Evolutionary conservation across 805 yeast species (phyloP).

Genomic region (Candida glaebosa): DNA sequence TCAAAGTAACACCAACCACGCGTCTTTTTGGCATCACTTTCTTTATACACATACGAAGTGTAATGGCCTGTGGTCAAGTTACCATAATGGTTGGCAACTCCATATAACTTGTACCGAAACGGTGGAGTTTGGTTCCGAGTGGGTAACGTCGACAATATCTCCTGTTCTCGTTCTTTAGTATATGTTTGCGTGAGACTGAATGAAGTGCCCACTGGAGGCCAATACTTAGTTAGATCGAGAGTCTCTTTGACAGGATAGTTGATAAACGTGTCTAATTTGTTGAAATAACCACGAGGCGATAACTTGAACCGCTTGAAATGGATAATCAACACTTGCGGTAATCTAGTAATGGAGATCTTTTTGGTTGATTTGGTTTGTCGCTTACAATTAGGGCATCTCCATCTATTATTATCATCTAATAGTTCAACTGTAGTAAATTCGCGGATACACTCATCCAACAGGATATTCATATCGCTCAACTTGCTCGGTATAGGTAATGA

Average conservation of each 20-base stretch:
- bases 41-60: constrained; percentile 71
- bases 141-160: constrained; percentile 50
- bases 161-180: constrained; percentile 40
- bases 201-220: constrained; percentile 54
- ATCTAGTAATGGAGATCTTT: constrained; percentile 65
- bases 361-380: constrained; percentile 61
- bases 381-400: constrained; percentile 82
- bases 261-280: constrained; percentile 63
- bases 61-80: constrained; percentile 85
- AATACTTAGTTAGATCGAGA: constrained; percentile 64
- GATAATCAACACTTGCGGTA: constrained; percentile 76
- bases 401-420: constrained; percentile 72
- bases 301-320: constrained; percentile 79
- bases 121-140: constrained; percentile 75
- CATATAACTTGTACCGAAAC: constrained; percentile 70
- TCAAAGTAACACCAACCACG: constrained; percentile 81
- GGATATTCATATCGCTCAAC: constrained; percentile 21
- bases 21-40: constrained; percentile 34
- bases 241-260: constrained; percentile 56
- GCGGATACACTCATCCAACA: constrained; percentile 64
- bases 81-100: constrained; percentile 83
- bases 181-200: constrained; percentile 19
- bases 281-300: constrained; percentile 41
- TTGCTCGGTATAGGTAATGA: constrained; percentile 73
- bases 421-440: constrained; percentile 74